Base-by-base conservation (phyloP, 2,329 filamentous ascomycete genomes). In the Lithohypha guttulata region DNA sequence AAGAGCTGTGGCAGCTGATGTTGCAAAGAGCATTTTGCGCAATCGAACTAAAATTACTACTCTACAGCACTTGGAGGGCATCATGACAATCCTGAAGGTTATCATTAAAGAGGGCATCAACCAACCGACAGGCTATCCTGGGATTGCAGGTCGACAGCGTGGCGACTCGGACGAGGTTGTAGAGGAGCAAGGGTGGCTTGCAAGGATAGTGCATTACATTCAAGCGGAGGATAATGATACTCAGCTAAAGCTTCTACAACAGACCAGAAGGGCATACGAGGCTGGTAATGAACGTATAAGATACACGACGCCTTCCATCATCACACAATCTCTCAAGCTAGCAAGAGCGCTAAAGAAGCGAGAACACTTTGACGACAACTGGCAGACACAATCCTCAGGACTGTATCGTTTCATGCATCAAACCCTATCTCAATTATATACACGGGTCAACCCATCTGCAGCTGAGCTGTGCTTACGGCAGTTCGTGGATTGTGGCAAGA, bases 111-210 rank as follows among this genome's bases (percentile, higher is more conserved):
- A 98, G 63, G 87, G 89, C 9, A 79, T 83, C 10, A 87, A 93
- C 53, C 69, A 80, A 39, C 77, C 84, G n/a, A 73, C 77, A 32
- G 84, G 84, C 20, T 95, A 95, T 53, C 80, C 87, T 1, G 84
- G 84, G 3, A 77, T 81, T 26, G 76, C 81, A 4, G 63, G 69
- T 10, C 83, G 89, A 55, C 72, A 84, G 47, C 78, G 85, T 45
- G 68, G 74, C 32, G 93, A 98, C 66, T 96, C 91, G 1, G 91
- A 98, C 46, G 93, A 98, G 65, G 96, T 89, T 0, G 78, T 96
- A 54, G 89, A 98, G 61, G 91, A 98, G 63, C 91, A 98, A 67
- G 91, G 91, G 36, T 95, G 86, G 86, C 70, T 98, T 39, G 91
- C 91, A 23, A 75, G 91, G 51, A 80, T 98, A 55, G 78, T 95